Conservation (phyloP, 2,329 filamentous ascomycete species). For the Juglanconis juglandina region DNA sequence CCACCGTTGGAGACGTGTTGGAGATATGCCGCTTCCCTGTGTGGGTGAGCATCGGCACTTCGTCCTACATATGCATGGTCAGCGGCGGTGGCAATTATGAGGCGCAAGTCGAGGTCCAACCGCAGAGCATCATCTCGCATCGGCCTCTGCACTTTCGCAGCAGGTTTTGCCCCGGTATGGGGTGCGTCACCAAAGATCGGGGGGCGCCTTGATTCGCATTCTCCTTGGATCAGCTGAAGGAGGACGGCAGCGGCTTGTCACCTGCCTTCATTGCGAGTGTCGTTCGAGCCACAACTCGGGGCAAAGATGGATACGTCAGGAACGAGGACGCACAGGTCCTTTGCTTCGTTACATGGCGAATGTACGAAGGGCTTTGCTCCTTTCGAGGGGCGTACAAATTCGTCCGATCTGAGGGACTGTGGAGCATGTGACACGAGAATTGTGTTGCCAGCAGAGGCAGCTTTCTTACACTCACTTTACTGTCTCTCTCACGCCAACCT, state of each 20-base stretch:
- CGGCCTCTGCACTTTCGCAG: background rate
- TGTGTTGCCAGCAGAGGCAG: no score
- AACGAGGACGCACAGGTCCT: background rate
- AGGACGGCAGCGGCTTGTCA: background rate
- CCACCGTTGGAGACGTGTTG: background rate
- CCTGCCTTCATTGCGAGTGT: background rate
- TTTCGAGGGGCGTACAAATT: no score
- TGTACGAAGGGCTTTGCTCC: no score
- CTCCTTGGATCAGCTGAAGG: conserved; percentile 3
- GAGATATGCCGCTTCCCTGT: background rate
- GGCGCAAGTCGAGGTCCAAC: background rate
- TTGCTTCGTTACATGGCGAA: background rate
- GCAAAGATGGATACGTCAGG: background rate
- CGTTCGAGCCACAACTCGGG: background rate
- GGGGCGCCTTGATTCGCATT: background rate
- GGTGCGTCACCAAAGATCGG: background rate
- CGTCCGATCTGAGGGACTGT: no score
- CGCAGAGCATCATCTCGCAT: background rate
- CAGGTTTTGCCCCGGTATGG: background rate
- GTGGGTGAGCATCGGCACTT: background rate
- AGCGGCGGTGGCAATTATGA: conserved; percentile 1
- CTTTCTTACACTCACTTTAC: no score
- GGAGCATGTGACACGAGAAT: no score
- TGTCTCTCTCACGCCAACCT: background rate
- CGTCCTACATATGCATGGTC: conserved; percentile 2